Conservation (phyloP, 208 protist genomes). For the Jaenimonas drosophilae region DNA sequence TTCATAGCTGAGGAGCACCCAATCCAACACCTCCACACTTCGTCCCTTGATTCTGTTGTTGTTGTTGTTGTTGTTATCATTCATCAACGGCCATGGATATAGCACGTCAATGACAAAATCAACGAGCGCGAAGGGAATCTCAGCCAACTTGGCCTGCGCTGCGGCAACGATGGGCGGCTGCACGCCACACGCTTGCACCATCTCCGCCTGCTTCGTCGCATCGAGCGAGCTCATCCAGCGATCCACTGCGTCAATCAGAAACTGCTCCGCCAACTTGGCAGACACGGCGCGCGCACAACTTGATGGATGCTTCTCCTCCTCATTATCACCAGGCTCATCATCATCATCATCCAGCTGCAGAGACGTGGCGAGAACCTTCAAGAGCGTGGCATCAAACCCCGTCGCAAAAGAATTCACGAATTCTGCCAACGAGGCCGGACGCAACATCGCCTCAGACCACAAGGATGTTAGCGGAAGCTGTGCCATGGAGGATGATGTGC, state of each 20-base stretch:
- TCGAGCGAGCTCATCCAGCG: constrained; percentile 33
- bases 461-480: constrained; percentile 5
- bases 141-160: constrained; percentile 11
- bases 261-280: constrained; percentile 40
- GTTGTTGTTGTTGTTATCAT: neutral
- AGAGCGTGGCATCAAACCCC: too few species aligned
- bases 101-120: constrained; percentile 85
- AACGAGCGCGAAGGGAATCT: constrained; percentile 27
- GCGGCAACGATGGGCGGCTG: constrained; percentile 36
- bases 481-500: neutral
- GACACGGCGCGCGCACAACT: neutral
- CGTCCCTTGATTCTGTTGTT: neutral
- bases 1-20: constrained; percentile 61
- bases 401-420: constrained; percentile 29
- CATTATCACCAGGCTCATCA: neutral
- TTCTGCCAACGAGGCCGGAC: constrained; percentile 30
- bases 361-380: too few species aligned
- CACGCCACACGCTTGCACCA: constrained; percentile 65
- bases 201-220: constrained; percentile 21
- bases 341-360: neutral
- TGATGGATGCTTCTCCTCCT: too few species aligned
- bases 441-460: constrained; percentile 16
- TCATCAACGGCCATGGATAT: constrained; percentile 29
- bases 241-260: constrained; percentile 74
- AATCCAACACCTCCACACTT: constrained; percentile 33